Percentiles rank a stretch among this genome's conserved stretches.
phyloP scores from a whole-genome alignment of 257 asterid species.

The Solanum clarkiae region DNA sequence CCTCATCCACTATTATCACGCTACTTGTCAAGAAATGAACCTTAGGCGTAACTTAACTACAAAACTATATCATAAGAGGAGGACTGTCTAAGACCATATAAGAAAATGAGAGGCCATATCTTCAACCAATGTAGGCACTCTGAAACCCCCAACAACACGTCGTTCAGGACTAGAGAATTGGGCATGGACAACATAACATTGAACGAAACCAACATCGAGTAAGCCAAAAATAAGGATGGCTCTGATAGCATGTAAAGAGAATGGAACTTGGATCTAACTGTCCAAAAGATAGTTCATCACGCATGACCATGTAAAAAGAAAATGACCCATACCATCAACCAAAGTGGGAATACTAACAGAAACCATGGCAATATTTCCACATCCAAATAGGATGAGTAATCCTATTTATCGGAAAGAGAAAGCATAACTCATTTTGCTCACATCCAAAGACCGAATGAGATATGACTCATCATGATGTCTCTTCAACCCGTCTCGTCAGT shows the following conservation, averaged over 20 bases:
- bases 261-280: not conserved
- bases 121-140: not conserved
- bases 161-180: not conserved
- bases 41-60: not conserved
- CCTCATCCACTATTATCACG: not conserved
- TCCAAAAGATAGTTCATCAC: not conserved
- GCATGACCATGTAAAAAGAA: not conserved
- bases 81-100: not conserved
- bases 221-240: not conserved
- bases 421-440: not conserved
- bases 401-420: not conserved
- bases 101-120: not conserved
- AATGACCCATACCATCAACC: not conserved
- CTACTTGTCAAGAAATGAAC: not conserved
- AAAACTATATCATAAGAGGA: not conserved
- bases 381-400: not conserved
- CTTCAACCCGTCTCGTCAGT: not conserved
- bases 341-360: not conserved
- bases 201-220: not conserved
- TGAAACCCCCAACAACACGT: not conserved
- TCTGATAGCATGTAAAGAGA: not conserved
- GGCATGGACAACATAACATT: not conserved
- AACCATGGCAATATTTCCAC: not conserved
- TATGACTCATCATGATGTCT: not conserved
- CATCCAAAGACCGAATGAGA: not conserved